Conservation (phyloP, 2,329 filamentous ascomycete species). For the Allantophomopsis lycopodina region DNA sequence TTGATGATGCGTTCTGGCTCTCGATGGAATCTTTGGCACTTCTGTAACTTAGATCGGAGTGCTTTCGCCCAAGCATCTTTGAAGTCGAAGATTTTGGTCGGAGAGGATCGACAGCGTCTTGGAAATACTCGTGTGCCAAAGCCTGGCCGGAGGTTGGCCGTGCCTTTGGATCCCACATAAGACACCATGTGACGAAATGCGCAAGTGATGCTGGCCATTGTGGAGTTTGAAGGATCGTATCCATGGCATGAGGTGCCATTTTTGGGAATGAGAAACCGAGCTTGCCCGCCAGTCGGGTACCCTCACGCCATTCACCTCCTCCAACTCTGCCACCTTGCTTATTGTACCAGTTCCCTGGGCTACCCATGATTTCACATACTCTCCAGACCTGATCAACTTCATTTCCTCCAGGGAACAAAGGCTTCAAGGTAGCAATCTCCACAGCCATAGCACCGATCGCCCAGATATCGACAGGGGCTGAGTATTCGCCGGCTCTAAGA, state of each 20-base stretch:
- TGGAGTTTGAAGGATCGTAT: constrained; percentile 78
- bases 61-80: constrained; percentile 74
- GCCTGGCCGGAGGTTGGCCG: constrained; percentile 88
- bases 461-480: constrained; percentile 96
- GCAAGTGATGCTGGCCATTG: constrained; percentile 84
- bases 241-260: constrained; percentile 96
- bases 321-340: constrained; percentile 78
- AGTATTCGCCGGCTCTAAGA: constrained; percentile 88
- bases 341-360: constrained; percentile 95
- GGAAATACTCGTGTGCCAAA: constrained; percentile 89
- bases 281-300: constrained; percentile 83
- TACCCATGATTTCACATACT: constrained; percentile 98
- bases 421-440: constrained; percentile 91
- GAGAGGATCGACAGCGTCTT: constrained; percentile 81
- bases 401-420: constrained; percentile 91
- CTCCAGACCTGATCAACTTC: constrained; percentile 99
- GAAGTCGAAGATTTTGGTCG: constrained; percentile 84
- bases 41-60: constrained; percentile 65
- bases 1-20: constrained; percentile 48
- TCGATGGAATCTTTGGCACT: constrained; percentile 47
- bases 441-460: constrained; percentile 97
- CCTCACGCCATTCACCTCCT: constrained; percentile 95
- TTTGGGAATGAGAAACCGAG: constrained; percentile 97
- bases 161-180: constrained; percentile 96
- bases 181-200: constrained; percentile 93